Evolutionary conservation across 2,329 filamentous ascomycete genomes (phyloP), one percentile per base, ranked within the genome.

Genomic region (Pseudopithomyces maydicus): DNA sequence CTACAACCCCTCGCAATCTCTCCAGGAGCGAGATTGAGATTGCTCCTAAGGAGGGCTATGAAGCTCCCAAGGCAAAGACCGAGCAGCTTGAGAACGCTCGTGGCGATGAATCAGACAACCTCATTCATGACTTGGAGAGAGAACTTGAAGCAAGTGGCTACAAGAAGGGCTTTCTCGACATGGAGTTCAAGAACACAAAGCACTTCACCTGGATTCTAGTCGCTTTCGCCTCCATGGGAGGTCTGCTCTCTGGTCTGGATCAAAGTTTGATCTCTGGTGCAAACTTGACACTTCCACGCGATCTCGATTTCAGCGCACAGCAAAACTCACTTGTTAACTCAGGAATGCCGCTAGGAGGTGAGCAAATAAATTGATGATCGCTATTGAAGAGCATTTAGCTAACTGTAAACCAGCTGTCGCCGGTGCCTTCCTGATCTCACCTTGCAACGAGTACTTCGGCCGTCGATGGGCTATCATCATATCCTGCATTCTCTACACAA

Each of bases 211-310:
- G 83, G 79, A 75, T 89, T 15, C 80, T 90, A 14, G 87, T 90
- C 43, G 85, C 82, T 1, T 91, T 91, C 64, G 88, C 88, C n/a
- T 89, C 86, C 15, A 89, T 91, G 86, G 88, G 89, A 48, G 89
- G 89, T 70, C 78, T 91, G 20, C 82, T 91, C 0, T 90, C 87
- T 1, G 89, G 89, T 58, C 80, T 91, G 19, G 89, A 91, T 68
- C 89, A 91, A 74, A 89, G 85, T 44, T 79, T 91, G 54, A 91
- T 91, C 66, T 88, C 84, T 12, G 89, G 89, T 51, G 89, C 89
- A 48, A 88, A 89, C 66, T 78, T 91, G 3, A 88, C 84, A 69
- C 78, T 91, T 43, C 89, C 88, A 2, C 62, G 71, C 0, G 85
- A 86, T 43, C 78, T 91, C 1, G 68, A 77, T 22, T 79, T 91